Percentiles rank a stretch among this genome's conserved stretches.
These are phyloP conservation scores for Claviceps sp. DNA, from an alignment of 2,329 filamentous ascomycete species.

Conservation along the genomic window DNA sequence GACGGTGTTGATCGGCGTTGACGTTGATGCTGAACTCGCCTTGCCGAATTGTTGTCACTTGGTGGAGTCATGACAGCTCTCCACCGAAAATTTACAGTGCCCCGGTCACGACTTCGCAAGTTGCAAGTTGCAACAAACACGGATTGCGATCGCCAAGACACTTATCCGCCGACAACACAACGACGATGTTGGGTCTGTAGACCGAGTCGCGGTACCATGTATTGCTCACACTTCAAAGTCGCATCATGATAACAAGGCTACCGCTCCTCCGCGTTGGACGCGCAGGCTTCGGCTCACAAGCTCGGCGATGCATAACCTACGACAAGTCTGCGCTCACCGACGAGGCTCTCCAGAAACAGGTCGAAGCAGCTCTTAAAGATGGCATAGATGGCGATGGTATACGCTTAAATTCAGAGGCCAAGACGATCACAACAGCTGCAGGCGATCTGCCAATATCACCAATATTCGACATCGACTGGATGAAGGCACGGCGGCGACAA, in stretches of 20 bases:
- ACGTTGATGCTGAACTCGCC: background rate
- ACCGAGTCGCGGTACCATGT: background rate
- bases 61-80: background rate
- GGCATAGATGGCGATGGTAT: slow-evolving; percentile 17
- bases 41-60: background rate
- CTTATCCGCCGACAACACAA: background rate
- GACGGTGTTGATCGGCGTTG: slow-evolving; percentile 1
- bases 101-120: no score
- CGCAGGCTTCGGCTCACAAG: background rate
- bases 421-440: slow-evolving; percentile 30
- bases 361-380: slow-evolving; percentile 19
- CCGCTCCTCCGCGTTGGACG: slow-evolving; percentile 3
- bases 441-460: slow-evolving; percentile 41
- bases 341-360: slow-evolving; percentile 17
- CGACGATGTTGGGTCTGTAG: background rate
- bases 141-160: background rate
- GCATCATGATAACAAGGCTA: background rate
- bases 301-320: slow-evolving; percentile 20
- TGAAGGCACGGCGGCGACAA: slow-evolving; percentile 28
- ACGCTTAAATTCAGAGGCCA: slow-evolving; percentile 24
- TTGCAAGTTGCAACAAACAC: background rate
- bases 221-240: background rate
- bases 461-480: slow-evolving; percentile 37
- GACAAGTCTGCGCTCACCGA: slow-evolving; percentile 15
- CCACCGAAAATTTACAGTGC: slow-evolving; percentile 1